phyloP scores from a whole-genome alignment of 1,139 yeast species.

The Waltiozyma sp. region DNA sequence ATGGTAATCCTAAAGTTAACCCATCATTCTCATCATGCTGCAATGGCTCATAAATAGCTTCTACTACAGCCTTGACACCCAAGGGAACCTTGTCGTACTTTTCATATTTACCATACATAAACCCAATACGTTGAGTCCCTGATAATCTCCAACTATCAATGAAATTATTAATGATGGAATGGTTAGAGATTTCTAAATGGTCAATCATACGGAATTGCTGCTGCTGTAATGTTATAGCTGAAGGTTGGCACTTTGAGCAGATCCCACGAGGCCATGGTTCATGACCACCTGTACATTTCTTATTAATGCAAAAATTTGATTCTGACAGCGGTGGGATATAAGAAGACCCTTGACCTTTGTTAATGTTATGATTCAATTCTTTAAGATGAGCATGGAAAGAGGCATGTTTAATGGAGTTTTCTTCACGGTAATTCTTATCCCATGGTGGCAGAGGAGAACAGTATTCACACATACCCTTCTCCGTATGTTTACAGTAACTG shows the following conservation, averaged over 20 bases:
- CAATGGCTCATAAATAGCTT: slow-evolving; percentile 88
- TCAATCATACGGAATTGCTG: slow-evolving; percentile 94
- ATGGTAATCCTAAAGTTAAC: slow-evolving; percentile 40
- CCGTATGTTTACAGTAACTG: slow-evolving; percentile 73
- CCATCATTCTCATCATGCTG: slow-evolving; percentile 87
- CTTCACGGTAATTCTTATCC: slow-evolving; percentile 69
- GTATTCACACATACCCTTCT: slow-evolving; percentile 95
- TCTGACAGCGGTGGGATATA: slow-evolving; percentile 75
- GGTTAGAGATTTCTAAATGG: slow-evolving; percentile 82
- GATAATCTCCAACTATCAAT: slow-evolving; percentile 87
- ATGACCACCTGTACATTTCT: slow-evolving; percentile 69
- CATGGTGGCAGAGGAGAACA: slow-evolving; percentile 95
- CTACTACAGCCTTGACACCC: slow-evolving; percentile 89
- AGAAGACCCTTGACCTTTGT: slow-evolving; percentile 54
- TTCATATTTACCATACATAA: slow-evolving; percentile 73
- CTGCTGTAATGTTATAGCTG: slow-evolving; percentile 84
- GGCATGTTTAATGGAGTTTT: slow-evolving; percentile 73
- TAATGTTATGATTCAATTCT: slow-evolving; percentile 58
- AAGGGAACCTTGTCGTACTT: slow-evolving; percentile 75
- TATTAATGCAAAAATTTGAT: slow-evolving; percentile 54
- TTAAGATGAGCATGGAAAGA: slow-evolving; percentile 80
- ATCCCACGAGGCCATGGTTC: slow-evolving; percentile 91
- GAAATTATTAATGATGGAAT: slow-evolving; percentile 64
- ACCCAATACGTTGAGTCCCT: slow-evolving; percentile 81
- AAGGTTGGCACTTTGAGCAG: slow-evolving; percentile 95